Base-by-base conservation (phyloP, 129 eudicot genomes). In the Artemisia annua region DNA sequence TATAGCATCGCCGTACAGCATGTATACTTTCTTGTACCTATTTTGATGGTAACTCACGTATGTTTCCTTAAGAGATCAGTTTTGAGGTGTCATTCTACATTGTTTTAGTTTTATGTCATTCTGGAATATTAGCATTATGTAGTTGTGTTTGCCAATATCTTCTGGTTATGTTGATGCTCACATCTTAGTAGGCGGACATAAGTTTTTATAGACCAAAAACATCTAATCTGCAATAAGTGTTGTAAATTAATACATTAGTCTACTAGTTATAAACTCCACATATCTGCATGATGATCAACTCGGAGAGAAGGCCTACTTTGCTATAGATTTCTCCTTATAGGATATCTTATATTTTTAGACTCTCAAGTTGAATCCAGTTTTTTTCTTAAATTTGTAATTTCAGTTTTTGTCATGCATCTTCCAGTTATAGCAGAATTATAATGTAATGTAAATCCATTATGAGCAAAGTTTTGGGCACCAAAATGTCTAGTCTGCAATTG, bases 1-100 rank as follows among this genome's bases (percentile, higher is more conserved):
- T 72, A 69, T 90, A 76, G 79, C 98, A 63, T 85, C 98, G 70
- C 98, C 97, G n/a, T 93, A 93, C 89, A 82, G 82, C 98, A 93
- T 87, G 98, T 93, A 90, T 87, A 90, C 75, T 79, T 86, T 87
- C 98, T 93, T 82, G 78, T 74, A 81, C 78, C 92, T 89, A 84
- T 82, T 80, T 77, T 71, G 75, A 84, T 81, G 98, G 86, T 89
- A 86, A 89, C 89, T 87, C 79, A 85, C 86, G 77, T 63, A 39
- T 39, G 46, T 39, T 81, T 83, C 69, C 81, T 83, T 67, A 22
- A 82, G 73, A 71, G 79, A 74, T 69, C 55, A 82, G 61, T 64
- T 71, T 57, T 81, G 69, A 57, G 66, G 75, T 74, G 78, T 59
- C 71, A 61, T 51, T 46, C 19, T 50, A 30, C 26, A 69, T 22